Base-by-base conservation (phyloP, 2,329 filamentous ascomycete genomes). In the Ascocoryne sarcoides region DNA sequence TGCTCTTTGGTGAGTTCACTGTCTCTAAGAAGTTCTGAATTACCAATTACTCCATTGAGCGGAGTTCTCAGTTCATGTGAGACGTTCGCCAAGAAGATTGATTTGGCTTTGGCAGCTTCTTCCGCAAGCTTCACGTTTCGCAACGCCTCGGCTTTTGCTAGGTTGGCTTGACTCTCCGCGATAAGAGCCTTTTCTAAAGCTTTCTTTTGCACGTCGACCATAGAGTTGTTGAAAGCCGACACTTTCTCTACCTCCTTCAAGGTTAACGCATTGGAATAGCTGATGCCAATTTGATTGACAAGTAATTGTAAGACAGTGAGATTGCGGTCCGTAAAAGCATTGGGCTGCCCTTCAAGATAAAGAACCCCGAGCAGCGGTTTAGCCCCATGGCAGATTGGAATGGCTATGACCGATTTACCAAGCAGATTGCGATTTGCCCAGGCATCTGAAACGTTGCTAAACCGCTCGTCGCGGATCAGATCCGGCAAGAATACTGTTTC, bases 31-130 rank as follows among this genome's bases (percentile, higher is more conserved):
- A 94, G 73, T 60, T 94, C 87, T 9, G 82, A 84, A 68, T 93
- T 93, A 34, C 87, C 87, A 53, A 93, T 89, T 7, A 93, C 85
- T 20, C 87, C 87, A 43, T 90, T 89, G 36, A 94, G 79, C 0
- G 87, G 87, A 2, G 84, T 89, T 34, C 83, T 77, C 43, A 90
- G 65, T 62, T 90, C 84, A 61, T 90, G 84, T 2, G 82, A 87
- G 50, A 90, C 85, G 48, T 85, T 84, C 30, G 82, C 81, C 32
- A 84, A 65, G 62, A 90, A 90, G 42, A 89, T 85, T 2, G 79
- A 83, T 60, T 90, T 90, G 29, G 84, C 84, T 61, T 84, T 86
- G 16, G 84, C 83, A 9, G 84, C 84, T 60, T 90, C 84, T 57
- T 90, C 84, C 12, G 86, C 86, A 29, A 89, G 71, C 61, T 84